Base-by-base conservation (phyloP, 352 stramenopile genomes). In the Aphanomyces astaci region DNA sequence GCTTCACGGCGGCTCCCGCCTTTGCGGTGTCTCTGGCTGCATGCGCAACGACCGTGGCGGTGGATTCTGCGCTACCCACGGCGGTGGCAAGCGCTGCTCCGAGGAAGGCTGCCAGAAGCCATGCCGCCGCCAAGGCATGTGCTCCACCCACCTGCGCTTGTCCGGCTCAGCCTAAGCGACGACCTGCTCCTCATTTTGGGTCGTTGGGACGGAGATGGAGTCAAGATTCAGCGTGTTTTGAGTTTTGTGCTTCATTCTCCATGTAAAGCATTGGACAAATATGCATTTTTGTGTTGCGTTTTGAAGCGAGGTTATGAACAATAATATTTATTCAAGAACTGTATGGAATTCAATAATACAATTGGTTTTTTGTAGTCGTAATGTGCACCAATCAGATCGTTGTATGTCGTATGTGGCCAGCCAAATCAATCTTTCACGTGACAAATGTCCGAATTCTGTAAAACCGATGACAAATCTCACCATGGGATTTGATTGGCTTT, bases 31-130 rank as follows among this genome's bases (percentile, higher is more conserved):
- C 9, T 66, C 75, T 43, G 82, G 80, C 63, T 94, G 87, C 81
- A 90, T 84, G 75, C 82, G 84, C 53, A 92, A 94, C 72, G 85
- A 94, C 73, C 86, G 87, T 64, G 87, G 87, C 55, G 82, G 85
- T 76, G 66, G 71, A 31, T 71, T 65, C 32, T 75, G 71, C 56
- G 71, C 64, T 52, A 64, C 71, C 36, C 71, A 75, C 39, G 71
- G 71, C 64, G 71, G 71, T 31, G 71, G 71, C 64, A 72, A 73
- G 63, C 71, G 71, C 39, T 75, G 71, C n/a, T 11, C 28, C 5
- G 10, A 40, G 9, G 45, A 49, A 3, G 43, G 62, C 25, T 68
- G 62, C 46, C 27, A 57, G 45, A 89, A 89, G 74, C 83, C 86
- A 25, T 92, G 82, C 73, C 81, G 86, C 64, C 81, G 84, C 65